phyloP scores from a whole-genome alignment of 257 asterid species.

The Solanum paucissectum region DNA sequence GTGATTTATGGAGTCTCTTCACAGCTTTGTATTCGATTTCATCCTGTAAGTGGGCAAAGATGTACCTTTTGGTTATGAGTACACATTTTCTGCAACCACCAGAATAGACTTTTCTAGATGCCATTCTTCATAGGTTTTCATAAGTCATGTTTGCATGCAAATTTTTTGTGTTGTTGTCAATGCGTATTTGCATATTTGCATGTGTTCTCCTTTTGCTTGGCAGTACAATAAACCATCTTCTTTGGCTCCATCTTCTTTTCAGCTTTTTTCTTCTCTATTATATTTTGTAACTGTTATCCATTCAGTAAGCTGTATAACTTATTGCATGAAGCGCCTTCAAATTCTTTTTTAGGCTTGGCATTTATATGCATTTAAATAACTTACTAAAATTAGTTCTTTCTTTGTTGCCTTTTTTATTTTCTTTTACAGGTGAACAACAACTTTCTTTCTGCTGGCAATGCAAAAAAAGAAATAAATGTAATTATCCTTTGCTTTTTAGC shows the following conservation, averaged over 20 bases:
- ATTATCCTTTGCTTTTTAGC: conserved; percentile 10
- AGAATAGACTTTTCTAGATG: neutral
- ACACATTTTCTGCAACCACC: neutral
- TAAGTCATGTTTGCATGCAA: neutral
- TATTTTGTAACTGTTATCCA: neutral
- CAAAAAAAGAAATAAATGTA: conserved; percentile 86
- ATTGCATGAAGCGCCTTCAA: neutral
- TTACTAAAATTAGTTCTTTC: neutral
- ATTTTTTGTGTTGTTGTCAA: neutral
- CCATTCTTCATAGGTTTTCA: neutral
- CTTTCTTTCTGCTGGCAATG: conserved; percentile 90
- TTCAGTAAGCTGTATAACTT: neutral
- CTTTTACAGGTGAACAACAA: conserved; percentile 79
- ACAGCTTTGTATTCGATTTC: conserved; percentile 90
- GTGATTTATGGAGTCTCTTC: conserved; percentile 86
- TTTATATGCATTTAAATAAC: neutral
- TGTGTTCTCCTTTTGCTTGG: neutral
- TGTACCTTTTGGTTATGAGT: neutral
- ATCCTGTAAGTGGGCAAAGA: conserved; percentile 64
- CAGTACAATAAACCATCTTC: neutral
- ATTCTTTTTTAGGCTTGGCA: neutral
- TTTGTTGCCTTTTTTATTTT: neutral
- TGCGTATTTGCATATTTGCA: neutral
- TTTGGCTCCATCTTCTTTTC: neutral
- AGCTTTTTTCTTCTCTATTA: neutral